Evolutionary conservation across 2,329 filamentous ascomycete genomes (phyloP), one percentile per base, ranked within the genome.

Genomic region (Coniochaeta ligniaria): DNA sequence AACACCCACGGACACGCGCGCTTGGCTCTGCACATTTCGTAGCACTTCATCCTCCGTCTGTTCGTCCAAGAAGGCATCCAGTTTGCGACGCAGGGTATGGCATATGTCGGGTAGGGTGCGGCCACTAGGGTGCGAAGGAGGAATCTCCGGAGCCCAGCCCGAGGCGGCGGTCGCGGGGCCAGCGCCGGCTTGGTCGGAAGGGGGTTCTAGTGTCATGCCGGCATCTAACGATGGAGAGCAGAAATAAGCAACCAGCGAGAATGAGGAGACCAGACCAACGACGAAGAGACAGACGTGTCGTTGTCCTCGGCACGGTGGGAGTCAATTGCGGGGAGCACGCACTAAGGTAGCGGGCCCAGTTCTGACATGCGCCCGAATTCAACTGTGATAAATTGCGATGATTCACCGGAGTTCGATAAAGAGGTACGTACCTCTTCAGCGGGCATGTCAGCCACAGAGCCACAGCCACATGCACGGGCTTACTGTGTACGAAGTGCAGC

Each of bases 1-100:
- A 24, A 96, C 86, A 24, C 75, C 80, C 69, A 96, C 80, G 26
- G 92, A 88, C 59, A 84, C 78, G 63, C 85, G 83, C 54, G 90
- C 89, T 78, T 95, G 92, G 61, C 78, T 75, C 75, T 97, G 93
- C 31, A 92, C 85, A 60, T 79, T 79, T 66, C 76, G 78, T 61
- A 93, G 75, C 52, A 83, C 73, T 59, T 83, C 76, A 22, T 83
- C 81, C 3, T 80, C 77, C 62, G 84, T 78, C 35, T 83, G 74
- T 64, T 86, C 80, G 55, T 78, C 78, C 60, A 96, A 78, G 69
- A 96, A 92, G 26, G 80, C 77, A 57, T 83, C 76, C 62, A 96
- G 78, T 72, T 83, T 83, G 63, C 74, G 74, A 66, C 85, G 80
- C 63, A 90, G 77, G 65, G 79, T 75, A 71, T 72, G 73, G 75